phyloP scores from a whole-genome alignment of 1,284 basidiomycete genomes.

The Tilletia setariae region DNA sequence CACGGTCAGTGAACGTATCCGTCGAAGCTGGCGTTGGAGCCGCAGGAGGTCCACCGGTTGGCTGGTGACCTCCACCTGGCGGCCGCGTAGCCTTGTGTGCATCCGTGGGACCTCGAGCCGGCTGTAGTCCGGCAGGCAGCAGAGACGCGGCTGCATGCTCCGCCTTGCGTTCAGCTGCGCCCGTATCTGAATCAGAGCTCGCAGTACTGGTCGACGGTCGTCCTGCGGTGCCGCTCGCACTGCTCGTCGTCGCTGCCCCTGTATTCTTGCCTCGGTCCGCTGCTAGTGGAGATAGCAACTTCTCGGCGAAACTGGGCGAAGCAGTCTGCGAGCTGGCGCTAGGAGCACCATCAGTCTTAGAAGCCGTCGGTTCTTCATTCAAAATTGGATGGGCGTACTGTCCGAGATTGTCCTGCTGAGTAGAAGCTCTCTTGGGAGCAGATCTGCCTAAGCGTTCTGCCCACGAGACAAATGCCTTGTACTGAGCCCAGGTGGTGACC shows the following conservation, averaged over 20 bases:
- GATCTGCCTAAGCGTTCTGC: constrained; percentile 33
- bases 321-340: background rate
- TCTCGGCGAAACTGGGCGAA: constrained; percentile 11
- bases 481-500: constrained; percentile 50
- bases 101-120: constrained; percentile 5
- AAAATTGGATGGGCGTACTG: constrained; percentile 12
- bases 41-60: background rate
- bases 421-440: constrained; percentile 8
- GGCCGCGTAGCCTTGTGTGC: constrained; percentile 1
- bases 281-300: background rate
- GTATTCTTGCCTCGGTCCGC: background rate
- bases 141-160: background rate
- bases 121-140: background rate
- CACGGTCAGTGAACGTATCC: constrained; percentile 29
- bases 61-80: background rate
- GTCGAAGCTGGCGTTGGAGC: background rate
- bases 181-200: constrained; percentile 6
- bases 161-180: constrained; percentile 1
- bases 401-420: constrained; percentile 4
- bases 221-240: background rate
- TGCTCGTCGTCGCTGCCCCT: background rate
- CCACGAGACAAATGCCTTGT: constrained; percentile 46
- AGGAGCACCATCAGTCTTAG: background rate
- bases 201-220: background rate
- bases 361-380: background rate